Percentiles rank a stretch among this genome's conserved stretches.
These are phyloP conservation scores for Auriscalpium vulgare DNA, from an alignment of 768 basidiomycete species.

Conservation along the genomic window DNA sequence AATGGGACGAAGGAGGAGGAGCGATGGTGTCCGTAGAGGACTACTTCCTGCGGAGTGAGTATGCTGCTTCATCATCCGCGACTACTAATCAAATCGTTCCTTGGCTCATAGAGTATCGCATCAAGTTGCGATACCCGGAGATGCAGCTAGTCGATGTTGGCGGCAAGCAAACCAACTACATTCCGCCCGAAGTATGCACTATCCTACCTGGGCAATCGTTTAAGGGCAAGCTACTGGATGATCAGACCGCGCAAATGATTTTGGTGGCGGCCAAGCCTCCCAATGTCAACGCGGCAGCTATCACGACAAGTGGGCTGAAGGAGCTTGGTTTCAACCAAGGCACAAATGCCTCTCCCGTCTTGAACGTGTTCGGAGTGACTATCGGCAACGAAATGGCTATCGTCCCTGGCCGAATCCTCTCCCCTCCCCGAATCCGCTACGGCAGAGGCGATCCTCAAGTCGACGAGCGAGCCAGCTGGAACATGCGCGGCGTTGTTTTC, in stretches of 20 bases:
- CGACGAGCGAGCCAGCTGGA: constrained; percentile 45
- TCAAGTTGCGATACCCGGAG: constrained; percentile 29
- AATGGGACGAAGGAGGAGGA: constrained; percentile 30
- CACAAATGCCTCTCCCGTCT: constrained; percentile 21
- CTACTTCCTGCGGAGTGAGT: constrained; percentile 40
- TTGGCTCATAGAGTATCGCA: constrained; percentile 32
- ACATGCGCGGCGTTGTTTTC: constrained; percentile 53
- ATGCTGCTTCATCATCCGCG: not conserved
- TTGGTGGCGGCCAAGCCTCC: constrained; percentile 40
- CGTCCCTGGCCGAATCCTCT: constrained; percentile 45
- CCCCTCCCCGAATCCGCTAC: constrained; percentile 36
- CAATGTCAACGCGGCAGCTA: constrained; percentile 39
- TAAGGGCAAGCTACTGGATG: constrained; percentile 46
- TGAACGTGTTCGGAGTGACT: constrained; percentile 36
- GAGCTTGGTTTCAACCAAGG: constrained; percentile 32
- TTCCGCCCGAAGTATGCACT: constrained; percentile 43
- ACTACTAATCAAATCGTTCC: not conserved
- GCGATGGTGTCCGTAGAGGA: constrained; percentile 34
- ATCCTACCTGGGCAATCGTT: constrained; percentile 35
- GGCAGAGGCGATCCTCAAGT: constrained; percentile 24
- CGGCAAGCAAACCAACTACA: constrained; percentile 30
- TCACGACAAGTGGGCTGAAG: constrained; percentile 33
- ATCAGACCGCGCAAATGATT: constrained; percentile 47
- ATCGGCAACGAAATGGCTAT: constrained; percentile 45
- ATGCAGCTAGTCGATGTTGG: constrained; percentile 44